Percentiles rank a stretch among this genome's conserved stretches.
Evolutionary conservation across 2,329 filamentous ascomycete genomes (phyloP).

Genomic region (Stylonectria norvegica): DNA sequence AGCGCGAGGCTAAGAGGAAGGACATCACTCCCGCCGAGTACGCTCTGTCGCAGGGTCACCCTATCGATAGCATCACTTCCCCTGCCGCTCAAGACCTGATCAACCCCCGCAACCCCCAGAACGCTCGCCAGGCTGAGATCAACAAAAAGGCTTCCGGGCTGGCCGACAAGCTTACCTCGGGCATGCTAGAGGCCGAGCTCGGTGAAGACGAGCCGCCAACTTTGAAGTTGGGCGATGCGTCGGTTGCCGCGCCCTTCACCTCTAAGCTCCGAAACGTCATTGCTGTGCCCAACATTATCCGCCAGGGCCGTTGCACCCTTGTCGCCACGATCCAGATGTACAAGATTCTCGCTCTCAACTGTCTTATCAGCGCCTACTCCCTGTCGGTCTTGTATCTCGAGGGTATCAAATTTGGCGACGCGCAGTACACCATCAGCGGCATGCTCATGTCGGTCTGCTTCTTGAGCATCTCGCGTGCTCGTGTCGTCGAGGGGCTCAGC

Average conservation of each 20-base stretch:
- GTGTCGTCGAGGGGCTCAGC: slow-evolving; percentile 89
- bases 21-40: slow-evolving; percentile 61
- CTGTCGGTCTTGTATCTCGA: slow-evolving; percentile 94
- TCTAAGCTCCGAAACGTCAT: slow-evolving; percentile 96
- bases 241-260: slow-evolving; percentile 94
- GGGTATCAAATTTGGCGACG: slow-evolving; percentile 98
- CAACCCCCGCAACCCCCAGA: slow-evolving; percentile 30
- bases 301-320: slow-evolving; percentile 93
- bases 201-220: slow-evolving; percentile 89
- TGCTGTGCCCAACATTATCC: slow-evolving; percentile 96
- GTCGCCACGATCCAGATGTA: slow-evolving; percentile 99
- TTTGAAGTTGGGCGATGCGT: slow-evolving; percentile 95
- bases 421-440: slow-evolving; percentile 96
- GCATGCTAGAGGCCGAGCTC: slow-evolving; percentile 87
- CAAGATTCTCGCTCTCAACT: slow-evolving; percentile 98
- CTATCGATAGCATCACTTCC: slow-evolving; percentile 62
- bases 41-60: slow-evolving; percentile 48
- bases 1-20: slow-evolving; percentile 79
- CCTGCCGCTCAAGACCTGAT: slow-evolving; percentile 61
- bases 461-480: slow-evolving; percentile 94
- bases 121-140: slow-evolving; percentile 52
- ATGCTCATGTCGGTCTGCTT: slow-evolving; percentile 99
- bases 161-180: slow-evolving; percentile 79
- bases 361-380: slow-evolving; percentile 95
- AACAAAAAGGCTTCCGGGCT: slow-evolving; percentile 71